Evolutionary conservation across 2,329 filamentous ascomycete species (phyloP).

Genomic region (Truncatella angustata): DNA sequence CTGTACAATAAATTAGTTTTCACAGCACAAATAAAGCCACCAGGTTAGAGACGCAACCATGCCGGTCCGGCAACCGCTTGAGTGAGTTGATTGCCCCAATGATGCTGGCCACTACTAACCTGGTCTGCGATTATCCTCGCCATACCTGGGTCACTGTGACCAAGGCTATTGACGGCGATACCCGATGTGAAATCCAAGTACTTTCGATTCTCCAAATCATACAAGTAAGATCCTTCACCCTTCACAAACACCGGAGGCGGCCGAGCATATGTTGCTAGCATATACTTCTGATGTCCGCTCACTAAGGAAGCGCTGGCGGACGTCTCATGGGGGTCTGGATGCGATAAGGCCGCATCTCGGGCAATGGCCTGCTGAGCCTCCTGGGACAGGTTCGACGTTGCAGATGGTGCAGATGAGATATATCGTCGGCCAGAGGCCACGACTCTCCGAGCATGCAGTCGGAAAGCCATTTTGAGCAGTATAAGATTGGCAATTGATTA

Average conservation of each 20-base stretch:
- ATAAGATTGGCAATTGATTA: not conserved
- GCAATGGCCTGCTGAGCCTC: conserved; percentile 21
- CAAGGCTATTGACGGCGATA: conserved; percentile 91
- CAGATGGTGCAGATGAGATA: conserved; percentile 21
- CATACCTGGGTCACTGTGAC: conserved; percentile 83
- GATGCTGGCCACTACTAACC: conserved; percentile 40
- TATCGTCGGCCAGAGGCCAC: conserved; percentile 18
- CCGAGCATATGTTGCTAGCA: conserved; percentile 94
- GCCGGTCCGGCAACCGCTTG: too few relatives aligned
- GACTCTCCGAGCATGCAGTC: conserved; percentile 20
- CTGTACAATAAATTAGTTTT: too few relatives aligned
- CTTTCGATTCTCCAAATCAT: conserved; percentile 82
- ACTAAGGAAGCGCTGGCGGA: conserved; percentile 66
- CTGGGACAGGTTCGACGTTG: conserved; percentile 24
- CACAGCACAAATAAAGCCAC: too few relatives aligned
- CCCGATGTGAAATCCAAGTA: conserved; percentile 96
- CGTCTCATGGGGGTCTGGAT: conserved; percentile 28
- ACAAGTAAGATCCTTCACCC: conserved; percentile 84
- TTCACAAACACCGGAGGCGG: conserved; percentile 87
- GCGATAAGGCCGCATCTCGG: conserved; percentile 27
- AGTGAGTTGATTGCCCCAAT: too few relatives aligned
- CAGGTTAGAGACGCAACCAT: too few relatives aligned
- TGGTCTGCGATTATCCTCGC: conserved; percentile 74
- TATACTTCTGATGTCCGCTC: conserved; percentile 75
- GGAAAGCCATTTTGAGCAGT: conserved; percentile 22